These are phyloP conservation scores for Carex arenaria DNA, from an alignment of 202 grass and related monocot genomes.

Conservation along the genomic window DNA sequence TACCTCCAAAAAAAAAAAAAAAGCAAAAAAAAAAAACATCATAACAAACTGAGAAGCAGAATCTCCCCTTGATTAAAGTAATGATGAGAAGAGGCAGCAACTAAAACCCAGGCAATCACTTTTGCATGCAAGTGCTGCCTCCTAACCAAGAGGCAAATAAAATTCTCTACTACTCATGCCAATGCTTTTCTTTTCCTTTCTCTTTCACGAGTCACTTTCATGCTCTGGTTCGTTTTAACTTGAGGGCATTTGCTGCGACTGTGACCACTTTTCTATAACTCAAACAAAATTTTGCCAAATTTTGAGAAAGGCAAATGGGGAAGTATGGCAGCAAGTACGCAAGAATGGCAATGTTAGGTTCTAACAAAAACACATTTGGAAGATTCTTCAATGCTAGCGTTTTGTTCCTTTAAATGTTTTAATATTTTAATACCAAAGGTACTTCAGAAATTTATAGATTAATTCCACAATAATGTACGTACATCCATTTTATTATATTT, in stretches of 20 bases:
- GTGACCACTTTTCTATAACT: constrained; percentile 19
- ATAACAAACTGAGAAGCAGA: constrained; percentile 70
- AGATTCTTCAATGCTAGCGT: neutral
- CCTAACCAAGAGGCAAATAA: constrained; percentile 29
- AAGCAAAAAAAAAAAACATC: constrained; percentile 6
- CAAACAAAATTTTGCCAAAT: neutral
- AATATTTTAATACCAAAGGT: neutral
- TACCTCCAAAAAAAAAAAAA: too few relatives aligned
- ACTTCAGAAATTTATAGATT: neutral
- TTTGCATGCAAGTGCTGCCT: constrained; percentile 48
- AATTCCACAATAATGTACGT: too few relatives aligned
- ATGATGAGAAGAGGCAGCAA: constrained; percentile 62
- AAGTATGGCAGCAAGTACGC: constrained; percentile 9
- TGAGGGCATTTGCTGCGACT: constrained; percentile 6
- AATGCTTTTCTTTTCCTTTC: constrained; percentile 26
- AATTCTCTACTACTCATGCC: constrained; percentile 16
- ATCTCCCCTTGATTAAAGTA: constrained; percentile 59
- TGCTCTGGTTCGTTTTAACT: constrained; percentile 16
- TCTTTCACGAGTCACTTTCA: constrained; percentile 34
- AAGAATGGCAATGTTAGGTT: constrained; percentile 8
- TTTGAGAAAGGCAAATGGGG: constrained; percentile 12
- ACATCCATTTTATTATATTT: too few relatives aligned
- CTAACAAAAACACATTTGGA: neutral
- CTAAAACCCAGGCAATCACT: constrained; percentile 62
- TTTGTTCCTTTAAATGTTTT: neutral